Evolutionary conservation across 2,329 filamentous ascomycete genomes (phyloP), one percentile per base, ranked within the genome.

Genomic region (Alternaria viburni): DNA sequence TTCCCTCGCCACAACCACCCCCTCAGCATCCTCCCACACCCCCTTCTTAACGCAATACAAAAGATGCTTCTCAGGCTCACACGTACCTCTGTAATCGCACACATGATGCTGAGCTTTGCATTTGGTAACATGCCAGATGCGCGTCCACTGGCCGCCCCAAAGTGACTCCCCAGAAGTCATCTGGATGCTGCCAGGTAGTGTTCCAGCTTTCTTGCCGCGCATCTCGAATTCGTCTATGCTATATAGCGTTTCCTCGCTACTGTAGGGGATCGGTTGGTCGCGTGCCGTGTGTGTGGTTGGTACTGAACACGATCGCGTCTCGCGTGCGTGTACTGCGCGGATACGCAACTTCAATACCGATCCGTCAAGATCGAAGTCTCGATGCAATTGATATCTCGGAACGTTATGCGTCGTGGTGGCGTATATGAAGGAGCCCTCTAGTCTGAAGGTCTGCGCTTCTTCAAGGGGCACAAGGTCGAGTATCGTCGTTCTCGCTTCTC

Each of bases 321-420:
- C 73, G 19, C 36, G 51, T 19, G 69, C 21, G 21, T 61, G 64
- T 3, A 76, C 57, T 6, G 71, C 64, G 25, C 73, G 60, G 15
- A 76, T 68, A 21, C 60, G 62, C 8, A 76, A 61, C 30, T 59
- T 64, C 0, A 61, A 25, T 5, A 67, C 65, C 17, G 50, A 54
- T 12, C 67, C 68, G 23, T 45, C 54, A 3, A 46, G 54, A 8
- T 63, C 64, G 30, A 66, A 62, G 1, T 69, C 64, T 50, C 67
- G 66, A 17, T 67, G 57, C 26, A 76, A 15, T 50, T 76, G 73
- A 56, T 75, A 76, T 25, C 68, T 57, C 9, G 73, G 72, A 9
- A 66, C 26, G 41, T 61, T 64, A 21, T 61, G 65, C 21, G 66
- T 70, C 30, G 55, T 57, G 4, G 64, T 69, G 9, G 69, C 59